Percentiles rank a stretch among this genome's conserved stretches.
Evolutionary conservation across 441 rosid genomes (phyloP).

Genomic region (Melastoma candidum): DNA sequence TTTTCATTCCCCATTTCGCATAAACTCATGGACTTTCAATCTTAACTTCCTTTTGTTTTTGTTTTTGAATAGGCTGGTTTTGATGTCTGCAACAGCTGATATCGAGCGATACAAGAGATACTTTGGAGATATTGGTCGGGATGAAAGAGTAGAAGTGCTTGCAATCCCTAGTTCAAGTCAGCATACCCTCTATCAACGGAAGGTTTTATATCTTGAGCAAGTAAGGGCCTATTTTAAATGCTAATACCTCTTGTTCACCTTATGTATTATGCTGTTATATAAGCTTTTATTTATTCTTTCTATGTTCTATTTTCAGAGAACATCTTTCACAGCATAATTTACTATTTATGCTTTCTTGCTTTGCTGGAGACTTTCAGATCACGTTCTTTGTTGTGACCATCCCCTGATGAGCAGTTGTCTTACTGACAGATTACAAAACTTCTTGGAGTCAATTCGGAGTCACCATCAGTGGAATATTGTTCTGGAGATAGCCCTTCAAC

Average conservation of each 20-base stretch:
- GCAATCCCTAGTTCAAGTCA: conserved; percentile 66
- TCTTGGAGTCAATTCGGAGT: conserved; percentile 45
- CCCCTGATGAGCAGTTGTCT: no score
- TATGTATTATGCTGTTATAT: no score
- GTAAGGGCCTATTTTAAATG: conserved; percentile 19
- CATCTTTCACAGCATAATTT: no score
- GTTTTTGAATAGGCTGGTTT: conserved; percentile 37
- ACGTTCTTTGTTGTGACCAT: no score
- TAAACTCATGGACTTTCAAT: conserved; percentile 5
- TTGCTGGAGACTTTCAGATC: no score
- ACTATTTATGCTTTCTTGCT: no score
- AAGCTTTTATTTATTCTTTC: no score
- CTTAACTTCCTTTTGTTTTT: background rate
- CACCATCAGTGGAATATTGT: conserved; percentile 36
- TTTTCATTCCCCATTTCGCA: no score
- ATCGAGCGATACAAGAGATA: conserved; percentile 72
- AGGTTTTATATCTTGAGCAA: conserved; percentile 76
- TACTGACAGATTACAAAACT: conserved; percentile 44
- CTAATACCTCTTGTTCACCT: no score
- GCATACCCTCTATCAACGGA: conserved; percentile 50
- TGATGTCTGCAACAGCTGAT: conserved; percentile 99
- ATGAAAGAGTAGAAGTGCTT: conserved; percentile 87
- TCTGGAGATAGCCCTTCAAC: conserved; percentile 52
- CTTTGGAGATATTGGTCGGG: conserved; percentile 82
- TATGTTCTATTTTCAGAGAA: no score